These are phyloP conservation scores for Trypanosoma theileri DNA, from an alignment of 208 protist genomes.

Conservation along the genomic window DNA sequence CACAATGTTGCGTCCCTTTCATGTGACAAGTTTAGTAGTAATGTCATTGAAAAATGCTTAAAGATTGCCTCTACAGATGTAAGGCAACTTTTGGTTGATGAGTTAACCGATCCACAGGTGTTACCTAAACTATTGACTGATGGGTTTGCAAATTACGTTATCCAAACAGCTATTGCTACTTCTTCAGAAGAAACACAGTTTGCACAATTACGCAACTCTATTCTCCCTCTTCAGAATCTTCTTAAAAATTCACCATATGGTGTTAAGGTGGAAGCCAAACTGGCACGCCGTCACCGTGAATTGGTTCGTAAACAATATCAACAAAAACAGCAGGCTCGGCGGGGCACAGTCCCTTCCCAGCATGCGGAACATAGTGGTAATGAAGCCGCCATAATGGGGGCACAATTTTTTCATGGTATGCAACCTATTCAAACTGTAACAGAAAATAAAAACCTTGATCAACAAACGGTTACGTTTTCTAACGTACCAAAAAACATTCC, in stretches of 20 bases:
- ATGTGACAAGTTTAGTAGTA: constrained; percentile 98
- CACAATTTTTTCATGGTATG: constrained; percentile 38
- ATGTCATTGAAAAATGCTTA: constrained; percentile 98
- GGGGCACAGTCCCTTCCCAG: background rate
- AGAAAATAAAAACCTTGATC: constrained; percentile 44
- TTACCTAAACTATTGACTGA: constrained; percentile 94
- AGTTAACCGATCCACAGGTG: constrained; percentile 91
- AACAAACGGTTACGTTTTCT: constrained; percentile 54
- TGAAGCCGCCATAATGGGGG: constrained; percentile 30
- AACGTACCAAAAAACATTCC: constrained; percentile 55
- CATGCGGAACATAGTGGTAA: background rate
- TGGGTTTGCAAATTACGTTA: constrained; percentile 98
- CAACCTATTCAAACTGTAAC: constrained; percentile 34
- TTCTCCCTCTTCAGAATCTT: constrained; percentile 91
- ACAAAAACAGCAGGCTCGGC: constrained; percentile 25
- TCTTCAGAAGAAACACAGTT: constrained; percentile 92
- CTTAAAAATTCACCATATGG: constrained; percentile 97
- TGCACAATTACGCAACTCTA: constrained; percentile 90
- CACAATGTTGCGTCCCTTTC: constrained; percentile 92
- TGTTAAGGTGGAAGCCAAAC: constrained; percentile 95
- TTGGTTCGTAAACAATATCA: constrained; percentile 40
- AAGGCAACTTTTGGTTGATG: constrained; percentile 91
- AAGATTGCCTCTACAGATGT: constrained; percentile 85
- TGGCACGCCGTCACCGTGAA: constrained; percentile 70
- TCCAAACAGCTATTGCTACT: constrained; percentile 95